Evolutionary conservation across 441 rosid genomes (phyloP), one percentile per base, ranked within the genome.

Genomic region (Viola pubescens): DNA sequence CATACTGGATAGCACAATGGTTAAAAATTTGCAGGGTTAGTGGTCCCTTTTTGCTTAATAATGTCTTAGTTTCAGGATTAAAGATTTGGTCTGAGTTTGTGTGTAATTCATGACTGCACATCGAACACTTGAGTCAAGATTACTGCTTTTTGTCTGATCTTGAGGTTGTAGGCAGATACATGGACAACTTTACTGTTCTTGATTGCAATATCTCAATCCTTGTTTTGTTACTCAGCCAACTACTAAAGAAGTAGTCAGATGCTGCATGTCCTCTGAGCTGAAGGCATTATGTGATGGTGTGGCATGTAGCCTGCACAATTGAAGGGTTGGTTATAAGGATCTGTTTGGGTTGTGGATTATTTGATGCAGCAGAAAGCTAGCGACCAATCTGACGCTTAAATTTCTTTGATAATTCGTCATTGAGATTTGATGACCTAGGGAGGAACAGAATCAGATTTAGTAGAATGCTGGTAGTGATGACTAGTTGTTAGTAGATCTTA

Each of bases 401-500:
- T 13, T 13, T 39, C 9, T 12, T 4, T 40, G 60, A 13, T 58
- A 26, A 6, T 48, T 39, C 52, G 62, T 52, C 6, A 9, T 37
- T 48, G 52, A 49, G 47, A 56, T 55, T 54, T 53, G 48, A 48
- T 50, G 52, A 37, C 2, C 60, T 60, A 19, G 16, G 55, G 9
- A 45, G 60, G 47, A 46, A 16, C 10, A n/a, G 11, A 39, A 48
- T 54, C 14, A 3, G 48, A 43, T 59, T 11, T 55, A 34, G 44
- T 42, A 48, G 48, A 61, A 34, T 45, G 43, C 51, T 34, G 10
- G 63, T 54, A 47, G 48, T 11, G 52, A 34, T 52, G 39, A 9
- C 52, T 60, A 67, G 70, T 61, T 66, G 51, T 58, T 40, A 60
- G 40, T 46, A 38, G 56, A 50, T 43, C 37, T 44, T 43, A 26